Conservation (phyloP, 768 basidiomycete species). For the Leccinum incarnatum region DNA sequence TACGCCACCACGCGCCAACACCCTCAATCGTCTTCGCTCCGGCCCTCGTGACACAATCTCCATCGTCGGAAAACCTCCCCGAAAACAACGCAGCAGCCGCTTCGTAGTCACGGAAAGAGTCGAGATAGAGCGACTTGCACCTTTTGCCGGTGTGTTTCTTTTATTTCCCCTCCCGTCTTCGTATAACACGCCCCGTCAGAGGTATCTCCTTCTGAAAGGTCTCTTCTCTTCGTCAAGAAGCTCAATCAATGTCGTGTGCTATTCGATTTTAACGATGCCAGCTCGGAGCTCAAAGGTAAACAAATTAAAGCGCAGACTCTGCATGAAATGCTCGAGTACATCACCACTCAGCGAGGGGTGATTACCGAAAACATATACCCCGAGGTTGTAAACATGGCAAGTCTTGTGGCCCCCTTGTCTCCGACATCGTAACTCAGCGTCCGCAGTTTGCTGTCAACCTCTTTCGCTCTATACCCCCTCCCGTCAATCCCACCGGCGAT, state of each 20-base stretch:
- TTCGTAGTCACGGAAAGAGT: constrained; percentile 96
- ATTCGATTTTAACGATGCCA: constrained; percentile 99
- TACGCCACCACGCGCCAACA: constrained; percentile 63
- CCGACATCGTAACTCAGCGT: constrained; percentile 7
- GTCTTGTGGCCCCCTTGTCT: constrained; percentile 25
- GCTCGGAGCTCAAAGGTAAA: constrained; percentile 92
- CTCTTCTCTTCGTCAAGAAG: constrained; percentile 90
- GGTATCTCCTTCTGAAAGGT: constrained; percentile 82
- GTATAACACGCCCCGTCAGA: constrained; percentile 47
- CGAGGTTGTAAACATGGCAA: constrained; percentile 96
- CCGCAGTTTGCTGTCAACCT: constrained; percentile 93
- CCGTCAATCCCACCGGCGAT: constrained; percentile 96
- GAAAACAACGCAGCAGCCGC: constrained; percentile 95
- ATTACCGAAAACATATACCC: constrained; percentile 98
- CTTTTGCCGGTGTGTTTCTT: constrained; percentile 66
- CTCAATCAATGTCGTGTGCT: constrained; percentile 94
- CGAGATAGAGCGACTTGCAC: constrained; percentile 91
- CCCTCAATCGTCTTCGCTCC: constrained; percentile 72
- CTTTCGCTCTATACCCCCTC: constrained; percentile 99
- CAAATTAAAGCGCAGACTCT: constrained; percentile 98
- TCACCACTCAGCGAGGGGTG: constrained; percentile 93
- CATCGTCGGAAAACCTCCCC: constrained; percentile 91
- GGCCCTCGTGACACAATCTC: constrained; percentile 96
- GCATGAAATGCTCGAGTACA: constrained; percentile 98
- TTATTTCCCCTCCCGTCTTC: constrained; percentile 9